These are phyloP conservation scores for Aureobasidium sp. DNA, from an alignment of 2,329 filamentous ascomycete genomes.

Conservation along the genomic window DNA sequence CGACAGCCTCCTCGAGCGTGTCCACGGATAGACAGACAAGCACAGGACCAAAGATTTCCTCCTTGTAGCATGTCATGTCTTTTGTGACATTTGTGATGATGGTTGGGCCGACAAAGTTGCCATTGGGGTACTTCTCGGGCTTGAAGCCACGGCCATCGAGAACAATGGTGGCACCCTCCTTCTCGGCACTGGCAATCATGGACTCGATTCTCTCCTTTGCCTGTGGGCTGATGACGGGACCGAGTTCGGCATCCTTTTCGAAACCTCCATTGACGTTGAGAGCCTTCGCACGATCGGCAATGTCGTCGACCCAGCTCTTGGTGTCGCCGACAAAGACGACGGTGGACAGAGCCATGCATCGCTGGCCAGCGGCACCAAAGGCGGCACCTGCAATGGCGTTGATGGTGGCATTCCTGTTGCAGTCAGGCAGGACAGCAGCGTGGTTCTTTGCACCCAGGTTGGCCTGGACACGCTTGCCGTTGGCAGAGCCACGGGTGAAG, in stretches of 20 bases:
- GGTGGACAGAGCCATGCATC: slow-evolving; percentile 81
- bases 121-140: slow-evolving; percentile 72
- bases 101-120: slow-evolving; percentile 76
- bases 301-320: slow-evolving; percentile 71
- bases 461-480: slow-evolving; percentile 82
- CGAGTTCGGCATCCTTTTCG: slow-evolving; percentile 70
- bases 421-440: slow-evolving; percentile 74
- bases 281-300: slow-evolving; percentile 66
- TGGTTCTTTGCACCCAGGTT: slow-evolving; percentile 88
- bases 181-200: slow-evolving; percentile 68
- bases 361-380: slow-evolving; percentile 76
- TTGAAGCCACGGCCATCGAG: slow-evolving; percentile 71
- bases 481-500: slow-evolving; percentile 68
- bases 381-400: slow-evolving; percentile 79
- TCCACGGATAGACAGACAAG: slow-evolving; percentile 73
- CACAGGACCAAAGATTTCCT: slow-evolving; percentile 82
- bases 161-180: slow-evolving; percentile 75
- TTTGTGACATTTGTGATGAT: slow-evolving; percentile 75
- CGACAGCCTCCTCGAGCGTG: slow-evolving; percentile 71
- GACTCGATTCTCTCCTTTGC: slow-evolving; percentile 72
- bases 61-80: slow-evolving; percentile 75
- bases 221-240: slow-evolving; percentile 73
- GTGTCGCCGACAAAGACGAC: slow-evolving; percentile 80
- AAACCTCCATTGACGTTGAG: slow-evolving; percentile 75
- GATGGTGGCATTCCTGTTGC: slow-evolving; percentile 83